These are phyloP conservation scores for Neoboletus subvelutipes DNA, from an alignment of 768 basidiomycete genomes.

Conservation along the genomic window DNA sequence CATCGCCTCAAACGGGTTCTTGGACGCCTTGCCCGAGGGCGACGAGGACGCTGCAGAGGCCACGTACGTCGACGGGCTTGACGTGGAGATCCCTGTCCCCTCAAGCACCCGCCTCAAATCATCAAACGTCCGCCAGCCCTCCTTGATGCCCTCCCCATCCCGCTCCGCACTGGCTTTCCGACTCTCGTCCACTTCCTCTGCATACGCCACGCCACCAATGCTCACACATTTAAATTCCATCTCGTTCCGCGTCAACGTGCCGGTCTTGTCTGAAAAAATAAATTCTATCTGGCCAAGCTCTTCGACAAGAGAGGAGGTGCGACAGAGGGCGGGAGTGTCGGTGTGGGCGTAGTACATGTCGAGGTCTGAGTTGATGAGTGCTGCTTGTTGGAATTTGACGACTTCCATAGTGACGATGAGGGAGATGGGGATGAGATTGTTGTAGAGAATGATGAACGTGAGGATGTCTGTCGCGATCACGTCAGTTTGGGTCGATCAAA, in stretches of 20 bases:
- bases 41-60: not conserved
- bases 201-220: slow-evolving; percentile 86
- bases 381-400: slow-evolving; percentile 97
- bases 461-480: slow-evolving; percentile 68
- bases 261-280: slow-evolving; percentile 93
- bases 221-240: slow-evolving; percentile 96
- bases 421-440: slow-evolving; percentile 98
- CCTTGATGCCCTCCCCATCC: slow-evolving; percentile 39
- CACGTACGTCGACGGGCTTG: not conserved
- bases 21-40: slow-evolving; percentile 22
- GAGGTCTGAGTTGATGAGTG: slow-evolving; percentile 94
- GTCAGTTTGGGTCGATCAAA: slow-evolving; percentile 1
- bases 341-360: slow-evolving; percentile 98
- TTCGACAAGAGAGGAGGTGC: slow-evolving; percentile 97
- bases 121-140: slow-evolving; percentile 78
- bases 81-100: slow-evolving; percentile 21
- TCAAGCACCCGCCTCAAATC: slow-evolving; percentile 62
- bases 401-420: slow-evolving; percentile 99
- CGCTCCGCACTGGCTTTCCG: slow-evolving; percentile 58
- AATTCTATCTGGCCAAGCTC: slow-evolving; percentile 98
- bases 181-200: slow-evolving; percentile 86
- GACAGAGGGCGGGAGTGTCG: slow-evolving; percentile 94
- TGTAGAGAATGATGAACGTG: slow-evolving; percentile 98
- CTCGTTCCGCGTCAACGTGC: slow-evolving; percentile 94
- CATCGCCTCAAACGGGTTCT: slow-evolving; percentile 57